phyloP scores from a whole-genome alignment of 805 yeast genomes.

The Candida corydali region DNA sequence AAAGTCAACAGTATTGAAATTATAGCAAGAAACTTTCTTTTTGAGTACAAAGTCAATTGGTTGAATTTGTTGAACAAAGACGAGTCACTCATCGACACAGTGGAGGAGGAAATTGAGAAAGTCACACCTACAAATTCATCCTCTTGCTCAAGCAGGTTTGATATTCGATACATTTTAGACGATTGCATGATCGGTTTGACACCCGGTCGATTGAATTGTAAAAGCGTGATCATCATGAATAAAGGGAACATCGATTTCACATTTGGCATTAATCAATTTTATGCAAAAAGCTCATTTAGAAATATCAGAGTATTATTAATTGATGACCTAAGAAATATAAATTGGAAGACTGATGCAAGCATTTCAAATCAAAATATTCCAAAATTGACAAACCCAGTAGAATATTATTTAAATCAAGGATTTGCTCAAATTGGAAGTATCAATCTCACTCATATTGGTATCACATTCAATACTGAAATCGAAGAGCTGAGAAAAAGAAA shows the following conservation, averaged over 20 bases:
- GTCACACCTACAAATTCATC: constrained; percentile 9
- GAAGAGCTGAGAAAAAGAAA: constrained; percentile 16
- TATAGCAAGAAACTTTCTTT: constrained; percentile 41
- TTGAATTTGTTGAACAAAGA: constrained; percentile 31
- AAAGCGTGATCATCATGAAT: constrained; percentile 46
- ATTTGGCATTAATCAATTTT: constrained; percentile 25
- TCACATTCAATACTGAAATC: constrained; percentile 22
- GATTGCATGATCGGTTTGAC: constrained; percentile 60
- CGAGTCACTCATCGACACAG: constrained; percentile 8
- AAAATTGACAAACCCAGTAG: constrained; percentile 23
- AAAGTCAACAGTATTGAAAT: constrained; percentile 36
- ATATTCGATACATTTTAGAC: constrained; percentile 32
- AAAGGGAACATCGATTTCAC: constrained; percentile 53
- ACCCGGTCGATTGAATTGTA: constrained; percentile 59
- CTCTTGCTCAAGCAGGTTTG: constrained; percentile 15
- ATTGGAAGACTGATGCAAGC: too few relatives aligned
- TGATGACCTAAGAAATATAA: constrained; percentile 48
- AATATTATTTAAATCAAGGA: constrained; percentile 44
- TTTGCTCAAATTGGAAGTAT: constrained; percentile 49
- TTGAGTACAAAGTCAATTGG: constrained; percentile 64
- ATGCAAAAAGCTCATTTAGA: constrained; percentile 45
- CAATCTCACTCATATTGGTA: constrained; percentile 34
- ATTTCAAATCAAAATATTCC: constrained; percentile 2
- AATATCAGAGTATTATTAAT: constrained; percentile 51
- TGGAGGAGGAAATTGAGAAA: constrained; percentile 13